A percentile compares a stretch with the other conserved stretches of the same genome.
phyloP scores from a whole-genome alignment of 2,329 filamentous ascomycete species.

The Leptographium lundbergii region DNA sequence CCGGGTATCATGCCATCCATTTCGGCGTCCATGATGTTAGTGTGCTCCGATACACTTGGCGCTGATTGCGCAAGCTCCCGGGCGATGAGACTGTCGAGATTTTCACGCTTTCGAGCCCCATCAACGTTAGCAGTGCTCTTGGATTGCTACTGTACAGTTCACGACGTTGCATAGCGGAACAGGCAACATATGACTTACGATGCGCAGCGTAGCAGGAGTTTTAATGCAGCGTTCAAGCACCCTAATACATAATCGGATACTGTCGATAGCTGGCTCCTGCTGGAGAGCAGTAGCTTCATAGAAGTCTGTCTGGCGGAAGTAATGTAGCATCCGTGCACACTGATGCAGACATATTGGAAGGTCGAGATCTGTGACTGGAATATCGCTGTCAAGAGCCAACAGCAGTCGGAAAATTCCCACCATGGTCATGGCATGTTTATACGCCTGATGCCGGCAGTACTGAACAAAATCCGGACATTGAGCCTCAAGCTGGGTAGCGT shows the following conservation, averaged over 20 bases:
- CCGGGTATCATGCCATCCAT: conserved; percentile 9
- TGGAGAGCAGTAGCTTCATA: conserved; percentile 28
- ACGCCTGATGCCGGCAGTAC: conserved; percentile 37
- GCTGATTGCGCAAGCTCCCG: conserved; percentile 26
- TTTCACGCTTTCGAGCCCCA: conserved; percentile 19
- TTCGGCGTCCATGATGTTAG: conserved; percentile 10
- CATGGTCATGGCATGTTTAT: conserved; percentile 42
- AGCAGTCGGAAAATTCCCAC: conserved; percentile 41
- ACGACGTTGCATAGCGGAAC: background rate
- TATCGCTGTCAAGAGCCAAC: conserved; percentile 34
- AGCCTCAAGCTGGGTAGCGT: conserved; percentile 28
- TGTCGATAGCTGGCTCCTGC: conserved; percentile 33
- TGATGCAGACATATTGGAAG: conserved; percentile 43
- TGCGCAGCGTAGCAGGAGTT: conserved; percentile 36
- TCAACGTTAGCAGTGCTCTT: background rate
- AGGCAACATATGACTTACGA: conserved; percentile 20
- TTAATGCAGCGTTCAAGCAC: conserved; percentile 38
- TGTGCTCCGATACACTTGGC: conserved; percentile 14
- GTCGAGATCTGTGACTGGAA: conserved; percentile 41
- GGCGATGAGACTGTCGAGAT: conserved; percentile 38
- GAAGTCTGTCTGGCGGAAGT: conserved; percentile 20
- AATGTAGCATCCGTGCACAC: conserved; percentile 39
- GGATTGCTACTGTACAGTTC: background rate
- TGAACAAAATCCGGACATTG: conserved; percentile 29
- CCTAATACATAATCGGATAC: conserved; percentile 36